These are phyloP conservation scores for Copromyces sp. DNA, from an alignment of 495 filamentous ascomycete species.

Conservation along the genomic window DNA sequence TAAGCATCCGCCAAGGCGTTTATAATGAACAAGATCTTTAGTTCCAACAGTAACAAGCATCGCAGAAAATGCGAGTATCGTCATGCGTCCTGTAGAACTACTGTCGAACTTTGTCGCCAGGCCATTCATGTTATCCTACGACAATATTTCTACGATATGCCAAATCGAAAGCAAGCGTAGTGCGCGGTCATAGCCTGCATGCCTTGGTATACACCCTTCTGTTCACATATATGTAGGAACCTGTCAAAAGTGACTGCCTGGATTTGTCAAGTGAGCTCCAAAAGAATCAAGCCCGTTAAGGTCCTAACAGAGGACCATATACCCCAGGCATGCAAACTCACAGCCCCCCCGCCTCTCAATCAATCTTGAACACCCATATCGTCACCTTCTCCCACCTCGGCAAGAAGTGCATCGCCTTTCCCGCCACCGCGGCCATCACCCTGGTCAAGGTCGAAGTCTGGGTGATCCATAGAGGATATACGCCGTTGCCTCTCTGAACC, in stretches of 20 bases:
- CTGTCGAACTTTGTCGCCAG: background rate
- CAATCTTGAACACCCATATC: background rate
- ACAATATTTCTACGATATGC: background rate
- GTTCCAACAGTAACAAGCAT: background rate
- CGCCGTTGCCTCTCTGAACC: constrained; percentile 28
- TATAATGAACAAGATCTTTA: background rate
- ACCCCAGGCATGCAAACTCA: background rate
- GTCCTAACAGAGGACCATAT: background rate
- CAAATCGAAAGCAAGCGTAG: background rate
- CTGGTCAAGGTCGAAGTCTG: background rate
- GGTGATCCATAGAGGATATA: background rate
- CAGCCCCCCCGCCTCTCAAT: background rate
- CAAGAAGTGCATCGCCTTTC: background rate
- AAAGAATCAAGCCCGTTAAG: background rate
- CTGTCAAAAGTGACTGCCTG: background rate
- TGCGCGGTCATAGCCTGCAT: background rate
- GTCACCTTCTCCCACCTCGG: background rate
- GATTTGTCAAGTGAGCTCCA: background rate
- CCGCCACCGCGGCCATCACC: background rate
- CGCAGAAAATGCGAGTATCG: background rate
- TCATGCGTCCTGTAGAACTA: background rate
- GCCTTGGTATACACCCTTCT: background rate
- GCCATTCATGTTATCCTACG: background rate
- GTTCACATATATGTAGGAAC: background rate
- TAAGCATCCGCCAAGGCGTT: background rate